These are phyloP conservation scores for Alternaria conjuncta DNA, from an alignment of 2,329 filamentous ascomycete genomes.

Conservation along the genomic window DNA sequence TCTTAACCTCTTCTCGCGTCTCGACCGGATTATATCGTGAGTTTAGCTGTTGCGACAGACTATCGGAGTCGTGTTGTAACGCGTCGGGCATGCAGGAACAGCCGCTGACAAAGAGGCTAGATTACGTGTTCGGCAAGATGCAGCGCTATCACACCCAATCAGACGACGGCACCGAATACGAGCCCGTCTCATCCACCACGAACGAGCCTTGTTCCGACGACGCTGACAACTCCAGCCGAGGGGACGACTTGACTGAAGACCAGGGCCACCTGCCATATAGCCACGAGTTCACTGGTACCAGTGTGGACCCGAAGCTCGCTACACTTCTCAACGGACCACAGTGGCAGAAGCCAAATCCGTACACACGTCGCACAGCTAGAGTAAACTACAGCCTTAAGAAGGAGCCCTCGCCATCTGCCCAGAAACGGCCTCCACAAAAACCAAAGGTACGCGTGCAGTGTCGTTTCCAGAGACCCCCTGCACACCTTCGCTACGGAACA, in stretches of 20 bases:
- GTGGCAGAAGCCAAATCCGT: conserved; percentile 7
- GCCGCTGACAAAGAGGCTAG: conserved; percentile 26
- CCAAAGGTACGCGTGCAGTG: not conserved
- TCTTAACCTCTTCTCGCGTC: not conserved
- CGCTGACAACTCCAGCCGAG: conserved; percentile 8
- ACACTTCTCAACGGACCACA: conserved; percentile 3
- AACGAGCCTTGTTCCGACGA: conserved; percentile 9
- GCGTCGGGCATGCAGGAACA: conserved; percentile 3
- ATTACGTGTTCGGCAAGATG: conserved; percentile 38
- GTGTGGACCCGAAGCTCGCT: not conserved
- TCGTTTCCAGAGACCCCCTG: not conserved
- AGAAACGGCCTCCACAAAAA: not conserved
- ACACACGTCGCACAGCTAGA: conserved; percentile 1
- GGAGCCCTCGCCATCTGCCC: not conserved
- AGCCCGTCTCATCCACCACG: conserved; percentile 13
- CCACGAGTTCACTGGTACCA: not conserved
- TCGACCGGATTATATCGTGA: not conserved
- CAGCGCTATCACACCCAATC: conserved; percentile 29
- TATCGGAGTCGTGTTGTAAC: conserved; percentile 3
- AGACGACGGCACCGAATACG: conserved; percentile 20
- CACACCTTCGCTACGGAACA: not conserved
- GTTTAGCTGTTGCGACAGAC: not conserved
- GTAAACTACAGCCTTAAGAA: conserved; percentile 13
- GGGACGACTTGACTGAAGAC: conserved; percentile 7
- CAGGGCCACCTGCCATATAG: not conserved